Evolutionary conservation across 2,329 filamentous ascomycete species (phyloP).

Genomic region (Hypocreales sp.): DNA sequence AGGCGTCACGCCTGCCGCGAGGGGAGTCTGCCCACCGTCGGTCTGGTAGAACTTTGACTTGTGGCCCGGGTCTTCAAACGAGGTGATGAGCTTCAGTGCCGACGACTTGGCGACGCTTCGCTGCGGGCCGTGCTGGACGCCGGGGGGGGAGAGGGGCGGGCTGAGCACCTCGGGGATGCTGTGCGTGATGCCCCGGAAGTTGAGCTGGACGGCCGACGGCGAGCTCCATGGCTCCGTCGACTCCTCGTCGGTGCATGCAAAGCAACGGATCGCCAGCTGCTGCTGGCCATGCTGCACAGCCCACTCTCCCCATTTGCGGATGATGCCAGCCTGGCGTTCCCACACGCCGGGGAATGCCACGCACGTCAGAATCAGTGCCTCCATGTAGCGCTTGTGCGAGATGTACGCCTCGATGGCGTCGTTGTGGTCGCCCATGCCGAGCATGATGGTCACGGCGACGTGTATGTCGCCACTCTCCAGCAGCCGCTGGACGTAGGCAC

Average conservation of each 20-base stretch:
- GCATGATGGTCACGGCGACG: conserved; percentile 79
- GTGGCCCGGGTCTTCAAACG: conserved; percentile 51
- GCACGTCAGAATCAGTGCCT: conserved; percentile 79
- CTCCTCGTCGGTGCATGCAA: conserved; percentile 79
- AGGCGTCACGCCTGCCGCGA: conserved; percentile 71
- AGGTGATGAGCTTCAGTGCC: conserved; percentile 80
- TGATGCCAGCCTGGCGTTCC: conserved; percentile 76
- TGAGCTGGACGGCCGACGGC: conserved; percentile 53
- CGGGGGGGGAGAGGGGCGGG: conserved; percentile 60
- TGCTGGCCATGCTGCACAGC: conserved; percentile 77
- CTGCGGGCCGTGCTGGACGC: conserved; percentile 40
- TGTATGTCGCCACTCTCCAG: conserved; percentile 84
- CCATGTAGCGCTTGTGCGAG: conserved; percentile 81
- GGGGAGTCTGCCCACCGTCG: conserved; percentile 54
- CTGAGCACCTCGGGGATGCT: conserved; percentile 48
- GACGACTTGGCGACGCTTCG: conserved; percentile 62
- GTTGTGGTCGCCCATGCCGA: conserved; percentile 81
- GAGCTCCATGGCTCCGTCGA: conserved; percentile 79
- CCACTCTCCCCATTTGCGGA: conserved; percentile 90
- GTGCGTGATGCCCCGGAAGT: conserved; percentile 36
- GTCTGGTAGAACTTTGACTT: conserved; percentile 50
- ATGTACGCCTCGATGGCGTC: conserved; percentile 95
- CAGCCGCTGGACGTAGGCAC: conserved; percentile 79
- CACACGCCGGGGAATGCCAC: conserved; percentile 73
- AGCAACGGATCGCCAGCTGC: conserved; percentile 81